Conservation (phyloP, 176 grass and related monocot species). For the Rhynchospora tenuis region DNA sequence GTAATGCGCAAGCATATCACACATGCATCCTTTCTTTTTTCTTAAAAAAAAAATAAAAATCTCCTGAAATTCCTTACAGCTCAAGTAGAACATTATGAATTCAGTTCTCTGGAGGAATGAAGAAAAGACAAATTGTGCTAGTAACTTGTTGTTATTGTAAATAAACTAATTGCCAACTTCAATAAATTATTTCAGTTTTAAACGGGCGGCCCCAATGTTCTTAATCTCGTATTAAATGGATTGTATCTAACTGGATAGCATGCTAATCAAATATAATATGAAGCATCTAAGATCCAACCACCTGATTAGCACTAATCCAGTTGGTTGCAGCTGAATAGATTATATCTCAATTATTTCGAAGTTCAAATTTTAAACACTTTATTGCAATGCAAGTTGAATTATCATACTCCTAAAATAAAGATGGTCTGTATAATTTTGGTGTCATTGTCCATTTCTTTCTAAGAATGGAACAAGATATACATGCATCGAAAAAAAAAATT, state of each 20-base stretch:
- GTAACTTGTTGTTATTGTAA: not conserved
- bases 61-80: not conserved
- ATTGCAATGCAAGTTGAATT: conserved; percentile 3
- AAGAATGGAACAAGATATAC: not conserved
- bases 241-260: not conserved
- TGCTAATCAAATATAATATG: not conserved
- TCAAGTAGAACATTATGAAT: not conserved
- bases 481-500: not conserved
- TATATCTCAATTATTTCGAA: conserved; percentile 2
- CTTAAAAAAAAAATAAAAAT: not conserved
- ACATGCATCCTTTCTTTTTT: not conserved
- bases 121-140: not conserved
- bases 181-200: not conserved
- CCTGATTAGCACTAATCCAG: not conserved
- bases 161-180: not conserved
- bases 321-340: conserved; percentile 4
- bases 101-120: not conserved
- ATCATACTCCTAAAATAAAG: not conserved
- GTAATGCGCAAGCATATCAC: not conserved
- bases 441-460: not conserved
- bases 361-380: not conserved
- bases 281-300: conserved; percentile 6
- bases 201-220: not conserved
- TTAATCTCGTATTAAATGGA: not conserved
- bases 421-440: not conserved